Evolutionary conservation across 305 asterid genomes (phyloP), one percentile per base, ranked within the genome.

Genomic region (Fraxinus nigra): DNA sequence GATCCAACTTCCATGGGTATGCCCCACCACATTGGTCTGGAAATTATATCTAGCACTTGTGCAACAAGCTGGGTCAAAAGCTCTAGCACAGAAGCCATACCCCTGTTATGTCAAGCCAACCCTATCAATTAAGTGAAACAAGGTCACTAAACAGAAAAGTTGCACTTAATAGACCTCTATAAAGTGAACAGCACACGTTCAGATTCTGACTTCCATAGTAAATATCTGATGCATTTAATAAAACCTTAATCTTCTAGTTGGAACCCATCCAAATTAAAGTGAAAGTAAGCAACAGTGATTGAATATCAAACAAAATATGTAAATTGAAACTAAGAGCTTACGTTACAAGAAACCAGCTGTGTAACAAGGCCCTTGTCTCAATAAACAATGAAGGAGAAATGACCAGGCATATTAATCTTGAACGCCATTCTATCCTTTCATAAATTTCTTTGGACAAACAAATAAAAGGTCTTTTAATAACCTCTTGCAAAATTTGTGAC

Each of bases 21-120:
- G 79, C 93, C 98, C 98, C 98, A 94, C 89, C 90, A 78, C 93
- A 89, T 90, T 4, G 97, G 98, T 85, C 95, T 89, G 83, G 94
- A 91, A 82, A 89, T 76, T 69, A 94, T 81, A 81, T 94, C 97
- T 77, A 93, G 89, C 84, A 92, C 77, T 61, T 87, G 85, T 37
- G 82, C 85, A 74, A 90, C 93, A 77, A 93, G 73, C 85, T 87
- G 89, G 48, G 80, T 86, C 83, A 88, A 95, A 85, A 94, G 92
- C 85, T 92, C 92, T 85, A 93, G 79, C 78, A 92, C 84, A 82
- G 95, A 88, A 88, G 92, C 88, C 93, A 94, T 86, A 83, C 97
- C 97, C 97, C 97, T 94, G 97, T 89, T 82, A 90, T 78, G 78
- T 77, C 88, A 87, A 86, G 84, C 78, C 82, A 89, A 85, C 80